A percentile compares a stretch with the other conserved stretches of the same genome.
These are phyloP conservation scores for Candida berthetii DNA, from an alignment of 805 yeast species.

Conservation along the genomic window DNA sequence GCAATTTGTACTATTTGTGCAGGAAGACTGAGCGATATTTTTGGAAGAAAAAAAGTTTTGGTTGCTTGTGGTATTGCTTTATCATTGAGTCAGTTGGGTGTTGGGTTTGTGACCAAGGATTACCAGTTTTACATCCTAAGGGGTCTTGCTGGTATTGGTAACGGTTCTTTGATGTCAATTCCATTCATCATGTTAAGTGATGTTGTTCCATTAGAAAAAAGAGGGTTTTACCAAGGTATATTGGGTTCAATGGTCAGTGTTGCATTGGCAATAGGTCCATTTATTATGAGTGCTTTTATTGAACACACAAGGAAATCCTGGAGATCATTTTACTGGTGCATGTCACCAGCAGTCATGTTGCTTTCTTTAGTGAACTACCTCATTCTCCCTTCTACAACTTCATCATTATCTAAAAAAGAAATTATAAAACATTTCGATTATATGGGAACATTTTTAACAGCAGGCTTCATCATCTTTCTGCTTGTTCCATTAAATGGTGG, in stretches of 20 bases:
- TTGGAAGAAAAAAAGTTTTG: conserved; percentile 43
- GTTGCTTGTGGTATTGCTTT: conserved; percentile 31
- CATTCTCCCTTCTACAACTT: conserved; percentile 28
- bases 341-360: conserved; percentile 31
- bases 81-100: conserved; percentile 37
- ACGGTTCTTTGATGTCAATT: conserved; percentile 45
- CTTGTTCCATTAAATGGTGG: conserved; percentile 54
- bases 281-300: conserved; percentile 45
- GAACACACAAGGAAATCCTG: conserved; percentile 29
- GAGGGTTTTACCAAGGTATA: conserved; percentile 52
- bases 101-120: conserved; percentile 40
- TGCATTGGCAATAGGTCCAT: conserved; percentile 52
- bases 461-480: conserved; percentile 41
- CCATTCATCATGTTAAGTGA: conserved; percentile 48
- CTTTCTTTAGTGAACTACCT: conserved; percentile 20
- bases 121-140: conserved; percentile 42
- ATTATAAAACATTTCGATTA: conserved; percentile 46
- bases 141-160: conserved; percentile 50
- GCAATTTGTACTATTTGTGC: conserved; percentile 46
- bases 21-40: conserved; percentile 51
- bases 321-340: conserved; percentile 46
- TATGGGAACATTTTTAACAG: conserved; percentile 41
- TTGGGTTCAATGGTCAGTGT: conserved; percentile 43
- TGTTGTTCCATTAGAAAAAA: conserved; percentile 39
- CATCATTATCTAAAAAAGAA: conserved; percentile 25